Conservation (phyloP, 129 eudicot genomes). For the Rutidosis leptorrhynchoides region DNA sequence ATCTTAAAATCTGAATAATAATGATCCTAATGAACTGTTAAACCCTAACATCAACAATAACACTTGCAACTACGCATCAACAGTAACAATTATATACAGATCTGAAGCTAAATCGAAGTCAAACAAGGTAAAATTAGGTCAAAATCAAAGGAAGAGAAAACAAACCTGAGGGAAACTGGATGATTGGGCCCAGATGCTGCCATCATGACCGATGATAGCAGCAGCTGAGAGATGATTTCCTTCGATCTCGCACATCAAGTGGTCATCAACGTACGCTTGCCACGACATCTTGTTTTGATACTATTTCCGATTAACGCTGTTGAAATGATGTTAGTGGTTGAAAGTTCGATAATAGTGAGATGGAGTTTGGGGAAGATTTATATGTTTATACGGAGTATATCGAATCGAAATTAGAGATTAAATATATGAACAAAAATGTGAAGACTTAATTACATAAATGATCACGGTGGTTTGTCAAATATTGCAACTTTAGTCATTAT, state of each 20-base stretch:
- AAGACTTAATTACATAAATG: no score
- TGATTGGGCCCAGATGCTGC: constrained; percentile 70
- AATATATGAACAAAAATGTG: no score
- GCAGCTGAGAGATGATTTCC: constrained; percentile 61
- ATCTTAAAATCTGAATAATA: no score
- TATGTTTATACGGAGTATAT: no score
- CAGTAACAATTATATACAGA: constrained; percentile 1
- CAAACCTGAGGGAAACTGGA: constrained; percentile 55
- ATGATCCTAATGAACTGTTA: no score
- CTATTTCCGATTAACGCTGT: constrained; percentile 3
- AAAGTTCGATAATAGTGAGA: constrained; percentile 27
- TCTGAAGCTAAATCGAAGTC: constrained; percentile 12
- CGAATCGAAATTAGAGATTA: no score
- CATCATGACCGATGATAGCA: constrained; percentile 66
- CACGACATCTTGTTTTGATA: constrained; percentile 52
- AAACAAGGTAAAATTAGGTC: constrained; percentile 9
- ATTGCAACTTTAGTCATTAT: no score
- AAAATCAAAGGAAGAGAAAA: neutral
- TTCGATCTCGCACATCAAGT: constrained; percentile 73
- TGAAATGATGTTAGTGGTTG: neutral
- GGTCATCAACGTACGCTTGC: constrained; percentile 76
- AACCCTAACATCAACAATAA: neutral
- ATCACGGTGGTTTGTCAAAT: no score
- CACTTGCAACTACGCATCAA: neutral
- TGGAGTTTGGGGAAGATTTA: neutral